Base-by-base conservation (phyloP, 208 protist species). In the Acanthamoeba castellanii region DNA sequence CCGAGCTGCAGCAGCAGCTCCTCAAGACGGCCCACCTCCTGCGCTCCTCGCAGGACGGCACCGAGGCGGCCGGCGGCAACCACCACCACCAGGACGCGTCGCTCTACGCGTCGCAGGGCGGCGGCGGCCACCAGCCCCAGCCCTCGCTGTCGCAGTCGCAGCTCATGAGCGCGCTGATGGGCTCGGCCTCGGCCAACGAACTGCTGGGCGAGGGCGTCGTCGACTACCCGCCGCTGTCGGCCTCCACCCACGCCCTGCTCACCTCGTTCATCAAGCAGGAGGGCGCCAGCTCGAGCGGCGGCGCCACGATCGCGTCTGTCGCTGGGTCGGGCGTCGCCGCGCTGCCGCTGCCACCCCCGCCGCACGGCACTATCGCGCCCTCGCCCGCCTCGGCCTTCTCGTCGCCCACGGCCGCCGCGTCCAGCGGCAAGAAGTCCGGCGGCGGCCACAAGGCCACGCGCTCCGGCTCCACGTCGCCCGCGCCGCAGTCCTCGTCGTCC, bases 11-110 rank as follows among this genome's bases (percentile, higher is more conserved):
- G 55, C 57, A 91, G 34, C 84, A 91, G 84, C 84, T 91, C 30
- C 59, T 91, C 30, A 64, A 70, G 84, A 91, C 84, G 25, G 50
- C 84, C 55, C 59, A 91, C 25, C 84, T 91, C 27, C 84, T 91
- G 20, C 84, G 84, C 20, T 72, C 57, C n/a, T 91, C 84, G 52
- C 84, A 91, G 34, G 84, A 91, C n/a, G 84, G 84, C 2, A 64
- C 59, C 6, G 50, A 64, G 9, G 27, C 20, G n/a, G 37, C n/a
- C 55, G 20, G 27, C 13, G 32, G 18, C 13, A 42, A 18, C 14
- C 30, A 47, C 5, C 9, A 42, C 20, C 16, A 45, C 25, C 34
- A 16, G 9, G 78, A 30, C 32, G 78, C n/a, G n/a, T n/a, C 14
- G 5, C n/a, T 37, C 52, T 45, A 34, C 34, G 78, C n/a, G 8